Conservation (phyloP, 2,329 filamentous ascomycete genomes). For the Aspergillus fischeri region DNA sequence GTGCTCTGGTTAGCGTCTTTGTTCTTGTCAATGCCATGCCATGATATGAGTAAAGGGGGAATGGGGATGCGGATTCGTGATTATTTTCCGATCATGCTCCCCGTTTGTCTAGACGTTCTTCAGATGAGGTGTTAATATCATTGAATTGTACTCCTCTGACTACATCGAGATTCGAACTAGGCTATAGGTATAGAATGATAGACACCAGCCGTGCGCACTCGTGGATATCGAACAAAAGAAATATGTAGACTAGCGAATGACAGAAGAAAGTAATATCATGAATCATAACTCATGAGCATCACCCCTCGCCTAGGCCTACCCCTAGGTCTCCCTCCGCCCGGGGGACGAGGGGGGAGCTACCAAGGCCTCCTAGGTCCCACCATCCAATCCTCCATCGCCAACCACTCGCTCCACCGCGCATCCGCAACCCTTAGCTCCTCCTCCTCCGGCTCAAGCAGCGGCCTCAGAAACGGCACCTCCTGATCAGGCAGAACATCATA, state of each 20-base stretch:
- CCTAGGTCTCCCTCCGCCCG: background rate
- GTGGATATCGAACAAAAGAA: background rate
- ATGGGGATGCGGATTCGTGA: background rate
- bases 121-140: no score
- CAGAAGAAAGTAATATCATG: conserved; percentile 4
- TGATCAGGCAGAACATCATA: conserved; percentile 86
- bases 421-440: conserved; percentile 79
- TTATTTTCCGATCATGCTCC: background rate
- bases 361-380: conserved; percentile 62
- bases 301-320: no score
- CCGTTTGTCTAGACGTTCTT: no score
- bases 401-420: conserved; percentile 84
- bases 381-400: conserved; percentile 99
- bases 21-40: no score
- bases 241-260: background rate
- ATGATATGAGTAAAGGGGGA: no score
- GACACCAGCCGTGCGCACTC: no score
- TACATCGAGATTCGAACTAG: no score
- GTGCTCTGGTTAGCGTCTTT: background rate
- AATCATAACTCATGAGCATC: conserved; percentile 18
- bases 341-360: conserved; percentile 8
- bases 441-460: conserved; percentile 68
- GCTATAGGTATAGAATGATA: no score
- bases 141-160: no score
- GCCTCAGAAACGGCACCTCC: conserved; percentile 78